Evolutionary conservation across 2,329 filamentous ascomycete genomes (phyloP).

Genomic region (Alternaria conjuncta): DNA sequence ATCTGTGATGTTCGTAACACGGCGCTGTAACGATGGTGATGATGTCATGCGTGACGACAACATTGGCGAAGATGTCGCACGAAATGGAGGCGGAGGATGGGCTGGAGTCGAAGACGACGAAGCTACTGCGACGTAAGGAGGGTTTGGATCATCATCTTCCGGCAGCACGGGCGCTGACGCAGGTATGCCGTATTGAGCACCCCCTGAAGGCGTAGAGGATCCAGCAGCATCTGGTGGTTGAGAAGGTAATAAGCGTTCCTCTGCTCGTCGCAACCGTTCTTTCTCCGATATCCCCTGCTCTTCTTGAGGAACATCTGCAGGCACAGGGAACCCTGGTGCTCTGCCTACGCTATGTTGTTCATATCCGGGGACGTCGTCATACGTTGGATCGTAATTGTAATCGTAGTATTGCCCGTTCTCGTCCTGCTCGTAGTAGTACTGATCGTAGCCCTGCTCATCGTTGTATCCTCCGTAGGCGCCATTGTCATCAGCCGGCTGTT

Average conservation of each 20-base stretch:
- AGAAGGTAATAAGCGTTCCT: conserved; percentile 81
- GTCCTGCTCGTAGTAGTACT: conserved; percentile 41
- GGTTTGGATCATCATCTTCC: conserved; percentile 40
- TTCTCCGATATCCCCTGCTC: conserved; percentile 79
- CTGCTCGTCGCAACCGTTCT: conserved; percentile 76
- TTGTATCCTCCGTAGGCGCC: conserved; percentile 33
- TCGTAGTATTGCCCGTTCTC: conserved; percentile 42
- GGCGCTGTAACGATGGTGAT: conserved; percentile 20
- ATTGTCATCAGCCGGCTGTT: conserved; percentile 14
- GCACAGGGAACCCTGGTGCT: conserved; percentile 57
- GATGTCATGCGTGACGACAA: conserved; percentile 12
- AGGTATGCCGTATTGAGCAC: conserved; percentile 33
- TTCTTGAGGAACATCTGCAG: conserved; percentile 61
- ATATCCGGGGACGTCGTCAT: conserved; percentile 39
- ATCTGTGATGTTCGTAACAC: conserved; percentile 15
- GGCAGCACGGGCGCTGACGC: conserved; percentile 47
- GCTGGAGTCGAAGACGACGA: conserved; percentile 30
- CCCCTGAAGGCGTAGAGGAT: conserved; percentile 52
- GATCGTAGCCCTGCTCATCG: conserved; percentile 26
- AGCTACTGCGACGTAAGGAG: conserved; percentile 27
- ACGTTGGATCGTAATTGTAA: conserved; percentile 41
- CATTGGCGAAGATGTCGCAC: conserved; percentile 18
- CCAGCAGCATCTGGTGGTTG: conserved; percentile 65
- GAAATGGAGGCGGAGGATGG: conserved; percentile 37
- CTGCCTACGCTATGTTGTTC: conserved; percentile 35